Conservation (phyloP, 371 early-diverging fungal genomes). For the Lichtheimia ramosa region DNA sequence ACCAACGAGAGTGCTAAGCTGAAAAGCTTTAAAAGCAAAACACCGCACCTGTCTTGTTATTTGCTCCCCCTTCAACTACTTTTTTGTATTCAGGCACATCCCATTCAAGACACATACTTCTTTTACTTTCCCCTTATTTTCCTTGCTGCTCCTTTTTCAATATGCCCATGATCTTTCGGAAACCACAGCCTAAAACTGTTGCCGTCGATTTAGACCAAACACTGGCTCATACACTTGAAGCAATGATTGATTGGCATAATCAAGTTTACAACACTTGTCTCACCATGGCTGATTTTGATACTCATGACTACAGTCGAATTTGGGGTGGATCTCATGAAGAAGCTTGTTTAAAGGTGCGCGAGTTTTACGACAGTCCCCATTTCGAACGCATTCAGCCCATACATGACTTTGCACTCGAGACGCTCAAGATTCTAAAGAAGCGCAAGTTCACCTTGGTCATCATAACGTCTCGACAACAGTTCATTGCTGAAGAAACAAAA, state of each 20-base stretch:
- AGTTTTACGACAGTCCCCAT: constrained; percentile 49
- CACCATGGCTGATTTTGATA: constrained; percentile 41
- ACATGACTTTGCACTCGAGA: constrained; percentile 50
- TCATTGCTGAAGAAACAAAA: constrained; percentile 51
- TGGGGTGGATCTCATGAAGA: constrained; percentile 55
- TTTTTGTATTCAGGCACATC: constrained; percentile 1
- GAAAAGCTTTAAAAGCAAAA: no score
- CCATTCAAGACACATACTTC: not conserved
- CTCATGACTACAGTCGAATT: constrained; percentile 44
- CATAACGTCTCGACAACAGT: constrained; percentile 56
- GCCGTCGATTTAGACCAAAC: constrained; percentile 56
- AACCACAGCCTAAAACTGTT: constrained; percentile 30
- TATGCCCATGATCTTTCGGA: constrained; percentile 18
- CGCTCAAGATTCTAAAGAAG: constrained; percentile 52
- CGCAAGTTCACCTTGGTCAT: constrained; percentile 50
- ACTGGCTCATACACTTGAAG: constrained; percentile 46
- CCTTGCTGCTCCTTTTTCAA: not conserved
- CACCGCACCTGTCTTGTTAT: no score
- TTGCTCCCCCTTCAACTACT: not conserved
- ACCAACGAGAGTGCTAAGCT: constrained; percentile 1
- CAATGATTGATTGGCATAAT: constrained; percentile 51
- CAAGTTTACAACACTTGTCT: constrained; percentile 40
- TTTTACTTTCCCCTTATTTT: not conserved
- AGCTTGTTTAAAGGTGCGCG: constrained; percentile 45
- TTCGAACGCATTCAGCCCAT: constrained; percentile 50